Conservation (phyloP, 768 basidiomycete species). For the Lepiota brunneoincarnata region DNA sequence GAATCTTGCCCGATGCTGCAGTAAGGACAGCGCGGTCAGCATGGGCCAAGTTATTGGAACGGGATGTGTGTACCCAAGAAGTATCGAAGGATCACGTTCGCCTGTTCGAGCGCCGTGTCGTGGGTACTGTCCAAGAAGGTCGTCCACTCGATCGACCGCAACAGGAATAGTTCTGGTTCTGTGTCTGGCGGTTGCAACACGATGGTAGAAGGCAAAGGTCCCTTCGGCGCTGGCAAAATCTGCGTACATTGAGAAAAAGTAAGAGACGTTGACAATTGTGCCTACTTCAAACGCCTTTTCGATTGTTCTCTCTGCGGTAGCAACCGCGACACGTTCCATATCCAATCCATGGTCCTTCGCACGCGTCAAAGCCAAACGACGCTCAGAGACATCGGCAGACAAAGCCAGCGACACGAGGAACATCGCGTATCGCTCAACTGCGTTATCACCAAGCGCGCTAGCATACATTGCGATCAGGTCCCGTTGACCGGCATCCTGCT, state of each 20-base stretch:
- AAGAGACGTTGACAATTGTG: conserved; percentile 4
- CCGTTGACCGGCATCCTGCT: conserved; percentile 70
- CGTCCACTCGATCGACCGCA: conserved; percentile 94
- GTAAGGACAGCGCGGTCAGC: not conserved
- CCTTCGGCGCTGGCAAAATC: conserved; percentile 52
- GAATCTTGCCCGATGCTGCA: conserved; percentile 70
- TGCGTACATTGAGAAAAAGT: conserved; percentile 20
- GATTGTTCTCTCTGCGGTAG: conserved; percentile 76
- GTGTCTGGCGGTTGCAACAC: conserved; percentile 52
- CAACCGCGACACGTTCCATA: conserved; percentile 72
- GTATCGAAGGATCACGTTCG: conserved; percentile 85
- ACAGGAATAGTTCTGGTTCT: conserved; percentile 59
- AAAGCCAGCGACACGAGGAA: conserved; percentile 82
- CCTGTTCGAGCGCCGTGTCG: conserved; percentile 76
- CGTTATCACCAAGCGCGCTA: conserved; percentile 84
- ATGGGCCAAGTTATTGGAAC: not conserved
- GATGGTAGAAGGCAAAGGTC: conserved; percentile 60
- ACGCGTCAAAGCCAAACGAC: conserved; percentile 65
- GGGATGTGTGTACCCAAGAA: conserved; percentile 68
- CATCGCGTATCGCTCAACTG: conserved; percentile 86
- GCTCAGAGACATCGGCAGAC: conserved; percentile 58
- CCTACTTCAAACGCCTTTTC: conserved; percentile 65
- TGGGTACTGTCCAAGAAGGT: conserved; percentile 74
- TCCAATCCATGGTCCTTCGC: conserved; percentile 87
- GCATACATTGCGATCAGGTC: conserved; percentile 94